Evolutionary conservation across 345 rosid species (phyloP).

Genomic region (Arabidopsis arenosa): DNA sequence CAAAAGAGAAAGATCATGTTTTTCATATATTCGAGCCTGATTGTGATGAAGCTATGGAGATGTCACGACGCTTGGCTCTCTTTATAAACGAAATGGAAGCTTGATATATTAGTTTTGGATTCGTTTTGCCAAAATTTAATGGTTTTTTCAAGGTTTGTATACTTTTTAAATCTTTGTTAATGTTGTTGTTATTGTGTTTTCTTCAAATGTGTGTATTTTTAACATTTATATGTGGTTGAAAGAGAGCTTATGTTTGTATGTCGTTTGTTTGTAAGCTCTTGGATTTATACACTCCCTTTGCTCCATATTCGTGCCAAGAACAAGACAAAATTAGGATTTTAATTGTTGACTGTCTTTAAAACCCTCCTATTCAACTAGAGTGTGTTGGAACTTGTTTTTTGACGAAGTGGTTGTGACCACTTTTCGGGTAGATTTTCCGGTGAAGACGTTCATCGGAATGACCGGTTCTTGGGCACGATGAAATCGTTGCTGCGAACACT

Average conservation of each 20-base stretch:
- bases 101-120: conserved; percentile 14
- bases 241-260: background rate
- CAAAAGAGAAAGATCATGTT: conserved; percentile 69
- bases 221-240: background rate
- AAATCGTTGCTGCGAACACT: too few species aligned
- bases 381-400: too few species aligned
- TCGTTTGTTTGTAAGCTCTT: background rate
- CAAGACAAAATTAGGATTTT: background rate
- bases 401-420: too few species aligned
- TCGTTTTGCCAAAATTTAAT: background rate
- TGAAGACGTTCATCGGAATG: background rate
- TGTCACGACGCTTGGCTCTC: conserved; percentile 56
- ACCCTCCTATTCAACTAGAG: background rate
- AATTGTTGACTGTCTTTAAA: background rate
- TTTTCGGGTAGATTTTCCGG: too few species aligned
- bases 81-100: conserved; percentile 47
- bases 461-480: too few species aligned
- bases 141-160: background rate
- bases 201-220: background rate
- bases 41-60: conserved; percentile 53
- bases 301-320: background rate
- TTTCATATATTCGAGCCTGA: conserved; percentile 67
- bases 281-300: background rate
- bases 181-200: background rate
- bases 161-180: background rate